Evolutionary conservation across 495 filamentous ascomycete species (phyloP).

Genomic region (Baudoinia panamericana): DNA sequence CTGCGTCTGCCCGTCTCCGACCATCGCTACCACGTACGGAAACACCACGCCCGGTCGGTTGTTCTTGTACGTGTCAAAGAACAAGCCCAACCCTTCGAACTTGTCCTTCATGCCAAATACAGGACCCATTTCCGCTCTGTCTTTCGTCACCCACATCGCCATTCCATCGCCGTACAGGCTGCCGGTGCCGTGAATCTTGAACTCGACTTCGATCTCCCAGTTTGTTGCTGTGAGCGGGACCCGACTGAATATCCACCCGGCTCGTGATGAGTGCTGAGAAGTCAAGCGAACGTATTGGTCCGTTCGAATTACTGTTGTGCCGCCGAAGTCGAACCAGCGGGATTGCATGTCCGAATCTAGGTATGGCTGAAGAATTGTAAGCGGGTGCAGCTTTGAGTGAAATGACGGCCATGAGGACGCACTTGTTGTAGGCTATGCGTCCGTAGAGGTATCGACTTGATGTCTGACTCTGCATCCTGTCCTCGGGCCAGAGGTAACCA

Average conservation of each 20-base stretch:
- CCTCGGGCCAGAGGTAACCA: constrained; percentile 10
- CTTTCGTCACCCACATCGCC: constrained; percentile 95
- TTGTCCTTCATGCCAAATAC: constrained; percentile 82
- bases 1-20: constrained; percentile 73
- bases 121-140: constrained; percentile 64
- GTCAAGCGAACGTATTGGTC: constrained; percentile 94
- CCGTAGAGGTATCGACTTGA: constrained; percentile 18
- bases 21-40: constrained; percentile 98
- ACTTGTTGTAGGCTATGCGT: constrained; percentile 18
- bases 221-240: constrained; percentile 95
- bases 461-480: constrained; percentile 16
- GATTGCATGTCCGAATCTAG: constrained; percentile 97
- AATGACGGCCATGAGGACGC: neutral
- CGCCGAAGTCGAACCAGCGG: constrained; percentile 98
- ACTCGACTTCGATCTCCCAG: constrained; percentile 97
- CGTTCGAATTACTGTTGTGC: constrained; percentile 82
- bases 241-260: constrained; percentile 84
- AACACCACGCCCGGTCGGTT: constrained; percentile 90
- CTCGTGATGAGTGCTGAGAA: constrained; percentile 75
- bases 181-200: constrained; percentile 70
- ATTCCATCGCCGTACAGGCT: constrained; percentile 95
- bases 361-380: constrained; percentile 63
- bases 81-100: constrained; percentile 91
- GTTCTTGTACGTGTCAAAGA: constrained; percentile 99
- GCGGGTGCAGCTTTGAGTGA: neutral